Conservation (phyloP, 805 yeast species). For the Candida xiaguanensis region DNA sequence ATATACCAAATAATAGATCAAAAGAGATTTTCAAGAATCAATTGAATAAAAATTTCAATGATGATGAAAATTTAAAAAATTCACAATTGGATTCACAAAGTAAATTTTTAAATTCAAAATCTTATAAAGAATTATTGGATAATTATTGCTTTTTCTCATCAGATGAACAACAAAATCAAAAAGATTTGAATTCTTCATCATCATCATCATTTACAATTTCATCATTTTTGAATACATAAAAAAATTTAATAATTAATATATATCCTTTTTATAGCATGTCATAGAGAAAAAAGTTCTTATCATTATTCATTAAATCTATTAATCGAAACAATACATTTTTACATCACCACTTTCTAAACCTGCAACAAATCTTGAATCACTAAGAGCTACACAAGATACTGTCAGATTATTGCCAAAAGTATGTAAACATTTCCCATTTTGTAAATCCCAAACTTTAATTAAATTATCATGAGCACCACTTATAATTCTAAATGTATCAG, state of each 20-base stretch:
- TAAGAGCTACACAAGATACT: conserved; percentile 71
- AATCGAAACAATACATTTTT: conserved; percentile 78
- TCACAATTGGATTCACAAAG: background rate
- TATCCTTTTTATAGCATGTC: background rate
- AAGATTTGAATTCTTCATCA: background rate
- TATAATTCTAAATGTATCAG: conserved; percentile 91
- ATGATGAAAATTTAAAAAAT: background rate
- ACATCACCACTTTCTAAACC: conserved; percentile 89
- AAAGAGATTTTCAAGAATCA: conserved; percentile 8
- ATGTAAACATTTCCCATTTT: conserved; percentile 90
- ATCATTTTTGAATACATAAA: conserved; percentile 16
- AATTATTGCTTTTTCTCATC: conserved; percentile 55
- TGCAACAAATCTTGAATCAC: conserved; percentile 85
- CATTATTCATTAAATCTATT: conserved; percentile 3
- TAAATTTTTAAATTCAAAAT: conserved; percentile 30
- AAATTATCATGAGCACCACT: conserved; percentile 92
- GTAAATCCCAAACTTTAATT: conserved; percentile 93
- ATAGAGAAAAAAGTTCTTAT: background rate
- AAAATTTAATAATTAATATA: too few species aligned
- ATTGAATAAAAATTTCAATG: conserved; percentile 3
- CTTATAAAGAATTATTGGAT: conserved; percentile 55
- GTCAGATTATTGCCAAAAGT: conserved; percentile 73
- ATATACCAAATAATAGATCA: conserved; percentile 3
- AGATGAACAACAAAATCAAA: conserved; percentile 10
- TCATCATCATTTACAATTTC: conserved; percentile 15